Evolutionary conservation across 176 grass and related monocot genomes (phyloP), one percentile per base, ranked within the genome.

Genomic region (Oryza meyeriana): DNA sequence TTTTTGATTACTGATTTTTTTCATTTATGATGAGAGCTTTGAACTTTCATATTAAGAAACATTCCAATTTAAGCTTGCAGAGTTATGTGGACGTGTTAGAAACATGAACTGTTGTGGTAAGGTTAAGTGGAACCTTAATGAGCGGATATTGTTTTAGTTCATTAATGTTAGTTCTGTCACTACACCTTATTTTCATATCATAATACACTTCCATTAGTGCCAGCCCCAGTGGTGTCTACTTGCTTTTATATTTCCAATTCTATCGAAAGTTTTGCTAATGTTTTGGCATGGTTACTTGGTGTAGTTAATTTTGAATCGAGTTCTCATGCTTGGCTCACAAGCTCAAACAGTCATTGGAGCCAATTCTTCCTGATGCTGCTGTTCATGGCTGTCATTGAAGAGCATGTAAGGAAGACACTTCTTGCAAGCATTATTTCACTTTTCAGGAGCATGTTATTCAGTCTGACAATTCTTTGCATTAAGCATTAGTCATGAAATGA

Each of bases 341-440:
- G 77, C 67, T 61, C 79, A 95, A 85, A 99, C 96, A 71, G 79
- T 95, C 42, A 93, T 99, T 78, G 96, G 96, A 25, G 72, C 96
- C 96, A 85, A 76, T 61, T 72, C 65, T 99, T 86, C 50, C 81
- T 77, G 91, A 92, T 80, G 89, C 93, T n/a, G 9, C 70, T 78
- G 91, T 99, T 62, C 96, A 99, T 83, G 96, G 96, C 96, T 77
- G 82, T 95, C 28, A 90, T 99, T 48, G 96, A 99, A 89, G 96
- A 95, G 64, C 96, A 99, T 91, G 96, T 99, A 88, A 95, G 24
- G 12, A 88, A 95, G 24, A 16, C n/a, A 40, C 71, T 52, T 76
- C 32, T 84, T 87, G 45, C 76, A 52, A 71, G 83, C 31, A 8
- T 72, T 62, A 6, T 31, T 81, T 5, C 42, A 6, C 11, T 14